Conservation (phyloP, 768 basidiomycete species). For the Suillus subluteus region DNA sequence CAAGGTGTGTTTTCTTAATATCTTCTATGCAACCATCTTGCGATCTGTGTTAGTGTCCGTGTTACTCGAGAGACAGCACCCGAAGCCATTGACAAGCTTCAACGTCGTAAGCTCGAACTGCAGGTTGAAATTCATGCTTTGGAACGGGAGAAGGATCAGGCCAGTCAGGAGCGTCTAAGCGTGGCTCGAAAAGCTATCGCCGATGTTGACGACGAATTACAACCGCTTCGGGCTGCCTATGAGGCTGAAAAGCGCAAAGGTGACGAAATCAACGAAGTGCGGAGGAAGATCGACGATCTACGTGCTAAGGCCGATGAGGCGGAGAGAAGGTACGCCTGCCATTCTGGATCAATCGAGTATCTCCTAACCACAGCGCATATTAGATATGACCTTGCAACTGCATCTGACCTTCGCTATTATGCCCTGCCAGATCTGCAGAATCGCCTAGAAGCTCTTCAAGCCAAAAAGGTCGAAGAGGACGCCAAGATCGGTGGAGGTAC, state of each 20-base stretch:
- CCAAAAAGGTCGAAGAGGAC: constrained; percentile 74
- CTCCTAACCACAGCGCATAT: constrained; percentile 19
- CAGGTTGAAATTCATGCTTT: constrained; percentile 96
- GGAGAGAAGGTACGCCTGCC: constrained; percentile 67
- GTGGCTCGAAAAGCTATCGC: constrained; percentile 77
- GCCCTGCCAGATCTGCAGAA: constrained; percentile 87
- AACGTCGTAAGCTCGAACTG: constrained; percentile 85
- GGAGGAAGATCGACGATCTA: constrained; percentile 87
- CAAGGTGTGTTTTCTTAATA: constrained; percentile 53
- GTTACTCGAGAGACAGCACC: constrained; percentile 95
- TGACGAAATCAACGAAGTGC: constrained; percentile 75
- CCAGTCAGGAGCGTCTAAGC: constrained; percentile 82
- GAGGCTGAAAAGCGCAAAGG: constrained; percentile 84
- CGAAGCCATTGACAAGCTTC: constrained; percentile 89
- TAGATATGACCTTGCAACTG: constrained; percentile 73
- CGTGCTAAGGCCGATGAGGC: constrained; percentile 93
- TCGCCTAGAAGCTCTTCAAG: constrained; percentile 71
- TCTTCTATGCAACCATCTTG: not conserved
- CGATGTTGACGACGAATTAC: constrained; percentile 82
- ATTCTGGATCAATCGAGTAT: not conserved
- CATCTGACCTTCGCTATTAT: constrained; percentile 89
- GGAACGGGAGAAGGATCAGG: constrained; percentile 88
- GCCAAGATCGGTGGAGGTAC: constrained; percentile 51
- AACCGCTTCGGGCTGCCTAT: constrained; percentile 82
- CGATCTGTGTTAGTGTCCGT: constrained; percentile 59